Conservation (phyloP, 768 basidiomycete genomes). For the Kwoniella sp. region DNA sequence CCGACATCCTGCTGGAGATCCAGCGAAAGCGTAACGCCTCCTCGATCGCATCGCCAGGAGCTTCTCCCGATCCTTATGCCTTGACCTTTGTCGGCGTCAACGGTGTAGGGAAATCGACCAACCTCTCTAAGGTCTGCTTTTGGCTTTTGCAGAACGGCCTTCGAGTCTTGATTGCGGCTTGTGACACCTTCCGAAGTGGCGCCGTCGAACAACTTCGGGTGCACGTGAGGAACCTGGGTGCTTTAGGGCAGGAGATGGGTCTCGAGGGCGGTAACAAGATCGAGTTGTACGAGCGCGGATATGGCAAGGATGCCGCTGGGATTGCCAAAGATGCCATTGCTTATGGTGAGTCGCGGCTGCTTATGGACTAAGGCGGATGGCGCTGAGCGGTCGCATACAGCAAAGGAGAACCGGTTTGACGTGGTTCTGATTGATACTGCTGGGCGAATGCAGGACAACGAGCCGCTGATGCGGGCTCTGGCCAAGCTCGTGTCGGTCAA, state of each 20-base stretch:
- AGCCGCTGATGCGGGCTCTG: constrained; percentile 97
- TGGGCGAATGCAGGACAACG: constrained; percentile 98
- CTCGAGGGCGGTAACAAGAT: constrained; percentile 59
- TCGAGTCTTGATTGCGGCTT: constrained; percentile 91
- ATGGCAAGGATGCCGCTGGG: constrained; percentile 97
- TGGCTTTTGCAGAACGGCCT: constrained; percentile 96
- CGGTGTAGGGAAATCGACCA: constrained; percentile 97
- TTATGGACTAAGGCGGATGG: neutral
- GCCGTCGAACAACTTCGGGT: constrained; percentile 97
- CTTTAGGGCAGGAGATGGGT: constrained; percentile 60
- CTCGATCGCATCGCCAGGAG: constrained; percentile 65
- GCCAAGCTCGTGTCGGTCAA: constrained; percentile 95
- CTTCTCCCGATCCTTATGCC: constrained; percentile 69
- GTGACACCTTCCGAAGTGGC: constrained; percentile 93
- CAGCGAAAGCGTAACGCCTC: constrained; percentile 67
- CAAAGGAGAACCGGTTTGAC: constrained; percentile 83
- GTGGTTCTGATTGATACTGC: constrained; percentile 97
- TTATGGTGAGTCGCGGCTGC: constrained; percentile 60
- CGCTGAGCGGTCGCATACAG: constrained; percentile 52
- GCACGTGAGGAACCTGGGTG: constrained; percentile 88
- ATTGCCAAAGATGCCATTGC: constrained; percentile 93
- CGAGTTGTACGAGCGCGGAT: constrained; percentile 91
- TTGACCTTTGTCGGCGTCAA: constrained; percentile 98
- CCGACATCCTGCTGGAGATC: constrained; percentile 91
- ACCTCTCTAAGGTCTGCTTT: constrained; percentile 95